These are phyloP conservation scores for Polygonum maritimum DNA, from an alignment of 148 eudicot genomes.

Conservation along the genomic window DNA sequence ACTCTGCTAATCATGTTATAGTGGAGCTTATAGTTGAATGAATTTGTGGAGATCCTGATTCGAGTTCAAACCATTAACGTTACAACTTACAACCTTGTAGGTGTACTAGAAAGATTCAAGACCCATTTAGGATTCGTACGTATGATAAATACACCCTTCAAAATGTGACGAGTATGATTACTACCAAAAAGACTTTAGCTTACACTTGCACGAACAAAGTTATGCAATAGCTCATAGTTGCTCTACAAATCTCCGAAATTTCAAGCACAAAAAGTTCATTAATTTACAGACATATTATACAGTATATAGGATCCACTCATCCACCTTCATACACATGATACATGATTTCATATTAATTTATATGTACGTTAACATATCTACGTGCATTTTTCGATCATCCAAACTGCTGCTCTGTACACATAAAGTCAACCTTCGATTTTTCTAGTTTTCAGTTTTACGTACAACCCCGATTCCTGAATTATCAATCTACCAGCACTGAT, in stretches of 20 bases:
- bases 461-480: background rate
- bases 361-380: background rate
- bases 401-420: background rate
- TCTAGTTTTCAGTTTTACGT: background rate
- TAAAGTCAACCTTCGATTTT: background rate
- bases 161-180: too few species aligned
- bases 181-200: too few species aligned
- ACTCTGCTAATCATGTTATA: too few species aligned
- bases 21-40: too few species aligned
- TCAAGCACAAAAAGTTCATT: background rate
- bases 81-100: too few species aligned
- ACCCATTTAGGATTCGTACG: too few species aligned
- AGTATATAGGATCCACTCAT: too few species aligned
- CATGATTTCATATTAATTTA: background rate
- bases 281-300: background rate
- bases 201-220: background rate
- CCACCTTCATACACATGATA: background rate
- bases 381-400: background rate
- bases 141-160: too few species aligned
- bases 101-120: too few species aligned
- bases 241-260: background rate
- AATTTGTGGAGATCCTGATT: too few species aligned
- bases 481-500: conserved; percentile 60
- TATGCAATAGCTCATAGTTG: background rate
- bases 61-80: too few species aligned